Evolutionary conservation across 2,329 filamentous ascomycete genomes (phyloP).

Genomic region (Ceratocystiopsis sp.): DNA sequence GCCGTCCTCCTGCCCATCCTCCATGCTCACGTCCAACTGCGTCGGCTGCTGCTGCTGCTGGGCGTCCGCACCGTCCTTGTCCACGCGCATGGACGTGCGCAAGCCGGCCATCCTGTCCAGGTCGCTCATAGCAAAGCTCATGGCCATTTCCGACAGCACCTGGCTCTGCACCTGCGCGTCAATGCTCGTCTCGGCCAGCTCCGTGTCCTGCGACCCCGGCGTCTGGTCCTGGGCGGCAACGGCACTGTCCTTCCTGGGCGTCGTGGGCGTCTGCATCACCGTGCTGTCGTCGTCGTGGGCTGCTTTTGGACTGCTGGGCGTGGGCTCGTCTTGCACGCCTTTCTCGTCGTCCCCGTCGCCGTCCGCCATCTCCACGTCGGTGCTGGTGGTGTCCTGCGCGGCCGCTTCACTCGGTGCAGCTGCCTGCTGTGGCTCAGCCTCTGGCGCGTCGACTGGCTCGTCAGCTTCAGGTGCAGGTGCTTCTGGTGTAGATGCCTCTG

Average conservation of each 20-base stretch:
- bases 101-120: background rate
- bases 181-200: too few relatives aligned
- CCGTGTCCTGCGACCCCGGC: background rate
- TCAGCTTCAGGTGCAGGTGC: too few relatives aligned
- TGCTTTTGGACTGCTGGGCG: background rate
- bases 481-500: too few relatives aligned
- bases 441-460: background rate
- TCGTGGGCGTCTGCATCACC: conserved; percentile 3
- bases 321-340: background rate
- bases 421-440: background rate
- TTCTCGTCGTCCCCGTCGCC: background rate
- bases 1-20: background rate
- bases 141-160: conserved; percentile 8
- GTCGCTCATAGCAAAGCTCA: conserved; percentile 9
- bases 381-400: conserved; percentile 3
- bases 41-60: too few relatives aligned
- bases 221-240: background rate
- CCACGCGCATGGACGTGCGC: background rate
- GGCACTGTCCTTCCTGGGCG: too few relatives aligned
- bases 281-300: background rate
- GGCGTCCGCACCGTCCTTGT: background rate
- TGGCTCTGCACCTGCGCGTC: conserved; percentile 9
- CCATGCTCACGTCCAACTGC: background rate
- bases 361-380: background rate
- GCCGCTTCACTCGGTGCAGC: background rate